Conservation (phyloP, 2,329 filamentous ascomycete genomes). For the Aspergillus luchuensis region DNA sequence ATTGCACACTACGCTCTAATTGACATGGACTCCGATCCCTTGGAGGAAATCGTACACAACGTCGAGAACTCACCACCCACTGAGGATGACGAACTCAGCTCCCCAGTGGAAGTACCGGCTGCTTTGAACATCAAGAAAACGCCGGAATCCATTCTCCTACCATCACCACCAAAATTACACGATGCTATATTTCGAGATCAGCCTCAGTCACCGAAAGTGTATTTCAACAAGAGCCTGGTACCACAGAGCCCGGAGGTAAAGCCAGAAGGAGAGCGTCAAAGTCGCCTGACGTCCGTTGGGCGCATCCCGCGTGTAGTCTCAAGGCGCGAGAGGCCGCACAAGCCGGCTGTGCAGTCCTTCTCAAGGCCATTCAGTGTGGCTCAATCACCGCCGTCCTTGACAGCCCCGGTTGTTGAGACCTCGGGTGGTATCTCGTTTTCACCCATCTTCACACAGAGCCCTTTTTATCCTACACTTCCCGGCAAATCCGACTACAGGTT, state of each 20-base stretch:
- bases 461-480: not conserved
- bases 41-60: slow-evolving; percentile 43
- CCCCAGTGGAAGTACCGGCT: slow-evolving; percentile 29
- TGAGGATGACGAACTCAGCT: slow-evolving; percentile 32
- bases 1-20: slow-evolving; percentile 62
- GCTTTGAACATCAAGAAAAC: slow-evolving; percentile 36
- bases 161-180: slow-evolving; percentile 44
- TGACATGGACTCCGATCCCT: slow-evolving; percentile 47
- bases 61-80: slow-evolving; percentile 45
- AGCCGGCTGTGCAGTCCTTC: slow-evolving; percentile 75
- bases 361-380: slow-evolving; percentile 72
- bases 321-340: slow-evolving; percentile 62
- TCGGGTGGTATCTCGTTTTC: slow-evolving; percentile 26
- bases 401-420: slow-evolving; percentile 29
- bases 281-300: slow-evolving; percentile 76
- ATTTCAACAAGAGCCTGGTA: slow-evolving; percentile 35
- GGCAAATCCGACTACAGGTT: slow-evolving; percentile 13
- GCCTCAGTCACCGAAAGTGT: slow-evolving; percentile 40
- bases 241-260: slow-evolving; percentile 18
- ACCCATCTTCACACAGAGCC: slow-evolving; percentile 14
- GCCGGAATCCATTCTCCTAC: slow-evolving; percentile 44
- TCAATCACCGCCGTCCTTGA: slow-evolving; percentile 44
- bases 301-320: slow-evolving; percentile 82
- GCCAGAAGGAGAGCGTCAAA: slow-evolving; percentile 51
- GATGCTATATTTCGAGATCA: slow-evolving; percentile 33